A percentile compares a stretch with the other conserved stretches of the same genome.
These are phyloP conservation scores for Pseudotsuga menziesii DNA, from an alignment of 75 land plant genomes.

Conservation along the genomic window DNA sequence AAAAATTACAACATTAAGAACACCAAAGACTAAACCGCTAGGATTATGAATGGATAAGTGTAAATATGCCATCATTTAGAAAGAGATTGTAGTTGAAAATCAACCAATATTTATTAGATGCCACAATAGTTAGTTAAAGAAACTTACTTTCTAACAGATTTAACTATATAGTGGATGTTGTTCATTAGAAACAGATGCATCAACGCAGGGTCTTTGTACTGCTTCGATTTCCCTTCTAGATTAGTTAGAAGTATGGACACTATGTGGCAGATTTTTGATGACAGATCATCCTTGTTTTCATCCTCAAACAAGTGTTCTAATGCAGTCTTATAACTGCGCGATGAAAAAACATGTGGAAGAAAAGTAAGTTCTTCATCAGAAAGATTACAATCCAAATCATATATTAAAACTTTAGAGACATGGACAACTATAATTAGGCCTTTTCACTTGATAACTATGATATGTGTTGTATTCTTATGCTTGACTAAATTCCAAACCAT, in stretches of 20 bases:
- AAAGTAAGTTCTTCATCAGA: not conserved
- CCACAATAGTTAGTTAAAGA: not conserved
- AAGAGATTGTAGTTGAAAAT: not conserved
- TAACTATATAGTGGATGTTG: conserved; percentile 28
- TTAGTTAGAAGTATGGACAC: conserved; percentile 6
- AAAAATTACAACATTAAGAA: not conserved
- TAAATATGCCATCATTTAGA: not conserved
- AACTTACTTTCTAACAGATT: conserved; percentile 21
- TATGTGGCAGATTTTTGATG: conserved; percentile 6
- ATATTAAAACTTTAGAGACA: not conserved
- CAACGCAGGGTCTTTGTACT: conserved; percentile 25
- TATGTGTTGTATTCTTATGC: not conserved
- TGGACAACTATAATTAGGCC: not conserved
- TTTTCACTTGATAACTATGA: not conserved
- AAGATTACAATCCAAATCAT: not conserved
- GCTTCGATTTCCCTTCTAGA: conserved; percentile 23
- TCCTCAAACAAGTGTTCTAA: conserved; percentile 15
- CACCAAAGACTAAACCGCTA: not conserved
- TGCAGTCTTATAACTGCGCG: conserved; percentile 13
- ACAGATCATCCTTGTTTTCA: conserved; percentile 7
- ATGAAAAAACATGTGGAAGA: not conserved
- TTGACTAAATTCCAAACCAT: conserved; percentile 1
- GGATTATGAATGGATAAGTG: not conserved
- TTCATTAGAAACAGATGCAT: conserved; percentile 27
- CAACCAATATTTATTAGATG: not conserved